A percentile compares a stretch with the other conserved stretches of the same genome.
phyloP scores from a whole-genome alignment of 306 rosid genomes.

The Spatholobus suberectus region DNA sequence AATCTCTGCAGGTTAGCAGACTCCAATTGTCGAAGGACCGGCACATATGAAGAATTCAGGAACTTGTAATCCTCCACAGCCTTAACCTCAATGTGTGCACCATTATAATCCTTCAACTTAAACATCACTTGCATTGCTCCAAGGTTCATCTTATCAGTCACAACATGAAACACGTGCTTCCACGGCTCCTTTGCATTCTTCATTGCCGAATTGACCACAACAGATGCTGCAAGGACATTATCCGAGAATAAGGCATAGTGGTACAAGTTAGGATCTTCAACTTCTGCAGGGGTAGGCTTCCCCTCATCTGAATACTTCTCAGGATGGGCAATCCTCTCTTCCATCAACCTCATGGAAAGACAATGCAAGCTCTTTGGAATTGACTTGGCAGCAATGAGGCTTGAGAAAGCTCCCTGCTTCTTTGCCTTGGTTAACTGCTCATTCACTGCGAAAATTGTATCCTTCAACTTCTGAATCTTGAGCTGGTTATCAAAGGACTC shows the following conservation, averaged over 20 bases:
- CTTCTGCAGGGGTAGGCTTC: conserved; percentile 58
- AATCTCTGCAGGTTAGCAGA: conserved; percentile 71
- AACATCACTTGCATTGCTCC: conserved; percentile 95
- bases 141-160: conserved; percentile 88
- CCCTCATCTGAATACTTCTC: conserved; percentile 70
- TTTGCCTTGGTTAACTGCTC: conserved; percentile 86
- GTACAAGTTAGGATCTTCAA: conserved; percentile 77
- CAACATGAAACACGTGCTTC: conserved; percentile 90
- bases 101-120: conserved; percentile 71
- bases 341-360: conserved; percentile 76
- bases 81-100: conserved; percentile 78
- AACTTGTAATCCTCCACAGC: conserved; percentile 90
- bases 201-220: conserved; percentile 82
- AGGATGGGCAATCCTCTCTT: conserved; percentile 74
- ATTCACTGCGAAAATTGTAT: conserved; percentile 83
- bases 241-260: conserved; percentile 87
- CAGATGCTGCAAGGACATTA: conserved; percentile 82
- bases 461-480: conserved; percentile 93
- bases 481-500: conserved; percentile 93
- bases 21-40: conserved; percentile 78
- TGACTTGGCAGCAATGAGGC: conserved; percentile 86
- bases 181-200: conserved; percentile 77
- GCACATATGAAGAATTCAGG: conserved; percentile 80
- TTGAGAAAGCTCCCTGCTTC: conserved; percentile 96
- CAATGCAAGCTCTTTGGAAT: conserved; percentile 84